Conservation (phyloP, 2,329 filamentous ascomycete genomes). For the Colletotrichum cordylinicola region DNA sequence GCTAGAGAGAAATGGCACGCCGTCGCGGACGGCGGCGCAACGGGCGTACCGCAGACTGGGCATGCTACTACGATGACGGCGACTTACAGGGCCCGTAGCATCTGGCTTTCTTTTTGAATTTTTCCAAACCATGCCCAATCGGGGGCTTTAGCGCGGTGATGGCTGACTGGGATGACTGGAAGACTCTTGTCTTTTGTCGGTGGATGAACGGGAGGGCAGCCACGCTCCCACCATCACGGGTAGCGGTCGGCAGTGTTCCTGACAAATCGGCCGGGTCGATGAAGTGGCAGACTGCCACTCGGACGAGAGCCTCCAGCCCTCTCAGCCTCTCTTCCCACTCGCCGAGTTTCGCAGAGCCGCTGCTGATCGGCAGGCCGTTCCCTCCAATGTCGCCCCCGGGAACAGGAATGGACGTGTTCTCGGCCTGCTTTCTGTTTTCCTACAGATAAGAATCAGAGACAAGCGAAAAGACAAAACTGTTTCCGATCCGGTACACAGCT, state of each 20-base stretch:
- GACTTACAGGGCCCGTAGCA: neutral
- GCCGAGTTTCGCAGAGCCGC: conserved; percentile 11
- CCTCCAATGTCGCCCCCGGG: neutral
- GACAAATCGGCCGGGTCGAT: neutral
- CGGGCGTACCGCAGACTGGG: conserved; percentile 10
- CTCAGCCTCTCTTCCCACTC: neutral
- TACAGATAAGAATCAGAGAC: neutral
- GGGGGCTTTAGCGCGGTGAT: neutral
- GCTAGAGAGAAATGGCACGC: neutral
- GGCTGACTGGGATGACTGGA: neutral
- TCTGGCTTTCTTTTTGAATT: neutral
- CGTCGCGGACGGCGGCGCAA: conserved; percentile 14
- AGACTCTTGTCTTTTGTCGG: neutral
- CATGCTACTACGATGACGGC: conserved; percentile 10
- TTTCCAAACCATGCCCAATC: conserved; percentile 8
- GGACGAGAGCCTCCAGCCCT: neutral
- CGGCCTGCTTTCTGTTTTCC: neutral
- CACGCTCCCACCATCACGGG: neutral
- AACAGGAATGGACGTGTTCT: conserved; percentile 4
- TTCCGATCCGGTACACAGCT: neutral
- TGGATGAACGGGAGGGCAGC: neutral
- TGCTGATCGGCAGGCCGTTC: conserved; percentile 11
- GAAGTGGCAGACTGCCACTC: neutral
- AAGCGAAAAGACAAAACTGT: neutral
- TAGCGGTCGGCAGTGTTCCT: neutral